Evolutionary conservation across 1,139 yeast species (phyloP).

Genomic region (Candida frijolesensis): DNA sequence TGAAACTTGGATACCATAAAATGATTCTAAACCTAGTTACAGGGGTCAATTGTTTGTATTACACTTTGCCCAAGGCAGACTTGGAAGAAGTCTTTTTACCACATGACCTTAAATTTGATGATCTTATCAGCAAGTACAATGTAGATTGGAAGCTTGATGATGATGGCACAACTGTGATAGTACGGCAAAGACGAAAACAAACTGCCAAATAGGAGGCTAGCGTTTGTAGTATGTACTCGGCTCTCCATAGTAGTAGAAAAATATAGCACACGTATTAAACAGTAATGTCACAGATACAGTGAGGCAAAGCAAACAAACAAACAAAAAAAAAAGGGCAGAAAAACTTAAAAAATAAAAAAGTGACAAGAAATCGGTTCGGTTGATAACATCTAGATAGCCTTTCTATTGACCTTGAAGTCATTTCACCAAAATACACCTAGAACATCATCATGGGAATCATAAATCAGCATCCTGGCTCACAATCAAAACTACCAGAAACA

Average conservation of each 20-base stretch:
- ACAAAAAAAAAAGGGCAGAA: background rate
- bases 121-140: conserved; percentile 22
- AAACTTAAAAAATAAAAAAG: background rate
- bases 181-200: conserved; percentile 22
- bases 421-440: background rate
- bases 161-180: conserved; percentile 20
- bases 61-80: conserved; percentile 24
- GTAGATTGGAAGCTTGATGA: conserved; percentile 32
- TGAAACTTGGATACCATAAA: conserved; percentile 41
- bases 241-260: background rate
- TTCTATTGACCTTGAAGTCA: background rate
- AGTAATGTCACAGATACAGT: background rate
- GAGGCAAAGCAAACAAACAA: background rate
- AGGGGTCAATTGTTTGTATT: conserved; percentile 40
- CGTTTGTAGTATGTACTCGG: background rate
- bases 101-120: conserved; percentile 23
- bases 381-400: background rate
- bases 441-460: background rate
- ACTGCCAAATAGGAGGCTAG: background rate
- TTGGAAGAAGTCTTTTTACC: conserved; percentile 31
- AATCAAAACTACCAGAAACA: conserved; percentile 33
- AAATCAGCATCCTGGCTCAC: conserved; percentile 3
- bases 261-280: background rate
- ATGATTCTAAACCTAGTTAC: conserved; percentile 33
- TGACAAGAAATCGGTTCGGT: background rate